Evolutionary conservation across 371 early-diverging fungal species (phyloP).

Genomic region (Rhizopus microsporus): DNA sequence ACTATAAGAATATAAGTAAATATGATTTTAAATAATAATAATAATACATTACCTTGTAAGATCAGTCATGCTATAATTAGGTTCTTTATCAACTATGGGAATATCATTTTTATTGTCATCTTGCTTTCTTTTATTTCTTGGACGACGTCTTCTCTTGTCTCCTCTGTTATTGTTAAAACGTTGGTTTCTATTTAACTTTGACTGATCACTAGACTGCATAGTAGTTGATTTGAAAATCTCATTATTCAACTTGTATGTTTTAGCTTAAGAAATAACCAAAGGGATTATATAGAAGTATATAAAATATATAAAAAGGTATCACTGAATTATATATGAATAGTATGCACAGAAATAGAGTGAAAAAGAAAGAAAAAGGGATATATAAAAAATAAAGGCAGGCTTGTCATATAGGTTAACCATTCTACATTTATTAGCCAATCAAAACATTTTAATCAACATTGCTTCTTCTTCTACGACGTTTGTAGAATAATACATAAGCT

Average conservation of each 20-base stretch:
- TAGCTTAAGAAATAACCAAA: too few relatives aligned
- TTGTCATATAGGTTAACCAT: too few relatives aligned
- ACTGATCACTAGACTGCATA: constrained; percentile 2
- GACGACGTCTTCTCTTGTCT: constrained; percentile 13
- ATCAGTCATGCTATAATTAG: constrained; percentile 22
- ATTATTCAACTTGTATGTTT: constrained; percentile 1
- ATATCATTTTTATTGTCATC: constrained; percentile 11
- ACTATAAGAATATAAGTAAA: constrained; percentile 6
- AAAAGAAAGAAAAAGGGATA: too few relatives aligned
- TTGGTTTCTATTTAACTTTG: constrained; percentile 8
- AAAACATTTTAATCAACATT: too few relatives aligned
- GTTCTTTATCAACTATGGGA: constrained; percentile 3
- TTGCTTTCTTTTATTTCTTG: constrained; percentile 25
- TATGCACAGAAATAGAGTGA: too few relatives aligned
- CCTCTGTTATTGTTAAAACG: not conserved
- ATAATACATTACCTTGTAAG: constrained; percentile 25
- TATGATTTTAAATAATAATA: not conserved
- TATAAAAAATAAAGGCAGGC: too few relatives aligned
- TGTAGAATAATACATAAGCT: constrained; percentile 85
- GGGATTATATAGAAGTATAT: not conserved
- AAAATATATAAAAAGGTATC: not conserved
- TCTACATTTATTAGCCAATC: too few relatives aligned
- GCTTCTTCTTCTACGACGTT: constrained; percentile 36
- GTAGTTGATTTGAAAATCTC: constrained; percentile 2
- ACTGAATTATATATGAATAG: too few relatives aligned